These are phyloP conservation scores for Carex arenaria DNA, from an alignment of 202 grass and related monocot species.

Conservation along the genomic window DNA sequence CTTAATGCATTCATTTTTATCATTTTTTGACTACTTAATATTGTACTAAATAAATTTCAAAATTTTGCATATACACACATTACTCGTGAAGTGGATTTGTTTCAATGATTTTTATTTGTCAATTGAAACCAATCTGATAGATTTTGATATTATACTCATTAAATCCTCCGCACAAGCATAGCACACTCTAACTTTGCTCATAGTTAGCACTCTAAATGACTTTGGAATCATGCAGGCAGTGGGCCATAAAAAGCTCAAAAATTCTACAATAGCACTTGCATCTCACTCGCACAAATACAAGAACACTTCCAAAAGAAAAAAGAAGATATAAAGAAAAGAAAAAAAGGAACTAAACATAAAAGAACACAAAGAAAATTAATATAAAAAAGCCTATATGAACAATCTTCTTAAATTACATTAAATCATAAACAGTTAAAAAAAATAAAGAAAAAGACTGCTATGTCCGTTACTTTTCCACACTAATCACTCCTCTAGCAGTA, in stretches of 20 bases:
- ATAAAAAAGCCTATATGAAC: neutral
- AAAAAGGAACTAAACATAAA: neutral
- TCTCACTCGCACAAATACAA: too few relatives aligned
- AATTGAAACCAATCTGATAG: too few relatives aligned
- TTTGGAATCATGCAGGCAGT: neutral
- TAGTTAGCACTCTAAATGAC: neutral
- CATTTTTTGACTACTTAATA: too few relatives aligned
- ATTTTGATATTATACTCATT: too few relatives aligned
- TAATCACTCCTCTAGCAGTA: conserved; percentile 21
- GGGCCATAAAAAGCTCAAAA: neutral
- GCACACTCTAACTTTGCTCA: too few relatives aligned
- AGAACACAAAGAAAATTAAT: neutral
- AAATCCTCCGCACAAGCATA: too few relatives aligned
- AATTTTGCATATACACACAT: too few relatives aligned
- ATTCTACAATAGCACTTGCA: neutral
- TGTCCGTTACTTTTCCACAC: neutral
- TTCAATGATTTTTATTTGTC: too few relatives aligned
- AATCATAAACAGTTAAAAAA: neutral
- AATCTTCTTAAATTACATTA: neutral
- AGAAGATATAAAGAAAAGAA: neutral
- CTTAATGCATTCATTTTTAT: too few relatives aligned
- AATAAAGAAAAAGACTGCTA: neutral
- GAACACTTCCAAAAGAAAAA: neutral
- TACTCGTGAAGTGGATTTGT: too few relatives aligned
- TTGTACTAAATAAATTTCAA: too few relatives aligned